phyloP scores from a whole-genome alignment of 2,329 filamentous ascomycete species.

The Rhynchosporium agropyri region DNA sequence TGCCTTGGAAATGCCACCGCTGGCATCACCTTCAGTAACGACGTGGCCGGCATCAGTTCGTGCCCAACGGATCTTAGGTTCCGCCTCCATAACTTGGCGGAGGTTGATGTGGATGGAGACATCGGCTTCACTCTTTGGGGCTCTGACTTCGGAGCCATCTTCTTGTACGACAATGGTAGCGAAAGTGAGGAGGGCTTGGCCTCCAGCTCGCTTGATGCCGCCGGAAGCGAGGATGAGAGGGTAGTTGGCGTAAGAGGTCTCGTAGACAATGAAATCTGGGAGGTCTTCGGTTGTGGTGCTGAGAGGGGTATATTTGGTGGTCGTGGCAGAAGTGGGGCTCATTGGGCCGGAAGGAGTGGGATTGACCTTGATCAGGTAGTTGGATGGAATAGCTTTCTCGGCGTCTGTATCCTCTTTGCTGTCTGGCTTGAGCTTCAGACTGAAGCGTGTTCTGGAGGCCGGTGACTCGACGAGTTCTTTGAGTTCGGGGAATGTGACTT shows the following conservation, averaged over 20 bases:
- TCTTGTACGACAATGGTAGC: conserved; percentile 40
- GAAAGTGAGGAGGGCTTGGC: conserved; percentile 42
- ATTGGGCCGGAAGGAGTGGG: conserved; percentile 27
- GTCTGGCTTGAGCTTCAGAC: conserved; percentile 41
- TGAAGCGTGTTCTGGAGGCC: conserved; percentile 45
- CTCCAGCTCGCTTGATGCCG: conserved; percentile 47
- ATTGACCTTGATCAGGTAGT: conserved; percentile 45
- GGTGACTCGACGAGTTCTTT: conserved; percentile 42
- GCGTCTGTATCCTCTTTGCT: conserved; percentile 39
- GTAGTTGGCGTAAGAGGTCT: conserved; percentile 51
- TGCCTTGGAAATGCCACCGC: conserved; percentile 40
- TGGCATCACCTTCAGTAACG: conserved; percentile 41
- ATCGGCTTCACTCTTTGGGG: conserved; percentile 43
- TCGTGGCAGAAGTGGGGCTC: conserved; percentile 28
- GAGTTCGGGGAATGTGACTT: conserved; percentile 45
- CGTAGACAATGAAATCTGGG: conserved; percentile 49
- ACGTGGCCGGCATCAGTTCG: conserved; percentile 45
- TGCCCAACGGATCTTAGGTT: conserved; percentile 45
- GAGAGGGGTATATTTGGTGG: conserved; percentile 40
- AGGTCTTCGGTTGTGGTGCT: conserved; percentile 44
- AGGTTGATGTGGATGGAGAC: conserved; percentile 49
- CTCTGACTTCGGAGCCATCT: conserved; percentile 39
- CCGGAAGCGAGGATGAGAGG: conserved; percentile 48
- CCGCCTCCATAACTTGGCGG: conserved; percentile 41
- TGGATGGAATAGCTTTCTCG: conserved; percentile 38